Conservation (phyloP, 768 basidiomycete species). For the Rhizopogon rudus region DNA sequence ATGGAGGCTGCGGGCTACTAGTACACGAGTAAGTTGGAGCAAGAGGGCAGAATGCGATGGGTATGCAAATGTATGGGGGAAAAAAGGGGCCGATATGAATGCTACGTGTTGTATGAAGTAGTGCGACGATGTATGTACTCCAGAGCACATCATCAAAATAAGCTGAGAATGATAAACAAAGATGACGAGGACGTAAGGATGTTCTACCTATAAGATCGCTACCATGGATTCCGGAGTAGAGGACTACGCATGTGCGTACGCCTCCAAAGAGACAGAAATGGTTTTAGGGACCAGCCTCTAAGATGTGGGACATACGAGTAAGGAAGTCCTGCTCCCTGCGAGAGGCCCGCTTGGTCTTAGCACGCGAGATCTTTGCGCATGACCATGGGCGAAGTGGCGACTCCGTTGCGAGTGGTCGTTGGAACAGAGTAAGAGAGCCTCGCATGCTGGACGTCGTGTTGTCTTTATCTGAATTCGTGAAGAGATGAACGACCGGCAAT, state of each 20-base stretch:
- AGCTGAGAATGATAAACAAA: background rate
- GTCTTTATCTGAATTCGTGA: background rate
- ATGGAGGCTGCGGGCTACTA: too few species aligned
- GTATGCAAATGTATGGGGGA: background rate
- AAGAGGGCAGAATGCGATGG: background rate
- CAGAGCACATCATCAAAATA: background rate
- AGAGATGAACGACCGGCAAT: background rate
- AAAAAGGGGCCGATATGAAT: background rate
- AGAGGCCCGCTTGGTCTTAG: slow-evolving; percentile 19
- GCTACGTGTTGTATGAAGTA: background rate
- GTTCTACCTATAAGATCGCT: background rate
- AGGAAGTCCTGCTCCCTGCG: slow-evolving; percentile 12
- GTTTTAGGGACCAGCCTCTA: background rate
- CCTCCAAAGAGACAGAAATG: background rate
- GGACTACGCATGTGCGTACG: too few species aligned
- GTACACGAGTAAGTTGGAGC: background rate
- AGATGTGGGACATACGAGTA: background rate
- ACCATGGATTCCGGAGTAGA: background rate
- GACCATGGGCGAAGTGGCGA: slow-evolving; percentile 16
- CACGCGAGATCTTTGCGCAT: slow-evolving; percentile 27
- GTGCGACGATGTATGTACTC: background rate
- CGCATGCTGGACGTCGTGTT: background rate
- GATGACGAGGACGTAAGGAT: background rate
- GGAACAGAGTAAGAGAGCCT: background rate
- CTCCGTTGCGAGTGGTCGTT: background rate